phyloP scores from a whole-genome alignment of 768 basidiomycete species.

The Pholiota conissans region DNA sequence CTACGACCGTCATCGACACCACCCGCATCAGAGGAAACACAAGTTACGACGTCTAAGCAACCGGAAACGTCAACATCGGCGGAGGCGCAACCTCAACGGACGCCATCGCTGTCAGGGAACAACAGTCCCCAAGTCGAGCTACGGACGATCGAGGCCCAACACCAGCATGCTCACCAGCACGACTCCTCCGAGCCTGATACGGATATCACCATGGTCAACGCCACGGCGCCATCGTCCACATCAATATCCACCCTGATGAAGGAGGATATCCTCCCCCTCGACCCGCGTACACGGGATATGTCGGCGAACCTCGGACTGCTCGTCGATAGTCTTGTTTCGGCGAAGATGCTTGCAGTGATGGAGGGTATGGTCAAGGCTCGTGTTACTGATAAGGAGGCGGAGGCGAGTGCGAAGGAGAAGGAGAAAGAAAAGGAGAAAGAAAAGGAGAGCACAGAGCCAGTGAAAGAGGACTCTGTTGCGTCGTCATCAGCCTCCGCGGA shows the following conservation, averaged over 20 bases:
- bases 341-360: slow-evolving; percentile 20
- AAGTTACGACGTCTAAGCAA: too few relatives aligned
- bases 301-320: slow-evolving; percentile 16
- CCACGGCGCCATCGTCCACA: neutral
- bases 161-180: neutral
- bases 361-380: slow-evolving; percentile 14
- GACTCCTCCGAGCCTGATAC: slow-evolving; percentile 15
- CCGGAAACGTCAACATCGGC: neutral
- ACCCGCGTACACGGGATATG: slow-evolving; percentile 9
- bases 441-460: neutral
- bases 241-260: slow-evolving; percentile 1
- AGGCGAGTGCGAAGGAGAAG: slow-evolving; percentile 2
- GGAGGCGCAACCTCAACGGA: neutral
- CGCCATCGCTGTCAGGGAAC: neutral
- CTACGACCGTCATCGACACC: neutral
- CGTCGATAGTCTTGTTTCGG: slow-evolving; percentile 22
- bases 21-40: too few relatives aligned
- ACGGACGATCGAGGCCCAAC: neutral
- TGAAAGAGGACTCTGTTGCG: slow-evolving; percentile 1
- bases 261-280: neutral
- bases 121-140: neutral
- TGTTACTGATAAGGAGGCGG: neutral
- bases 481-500: neutral
- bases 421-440: slow-evolving; percentile 7
- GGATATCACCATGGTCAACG: slow-evolving; percentile 8